phyloP scores from a whole-genome alignment of 371 early-diverging fungal species.

The Lichtheimia hyalospora region DNA sequence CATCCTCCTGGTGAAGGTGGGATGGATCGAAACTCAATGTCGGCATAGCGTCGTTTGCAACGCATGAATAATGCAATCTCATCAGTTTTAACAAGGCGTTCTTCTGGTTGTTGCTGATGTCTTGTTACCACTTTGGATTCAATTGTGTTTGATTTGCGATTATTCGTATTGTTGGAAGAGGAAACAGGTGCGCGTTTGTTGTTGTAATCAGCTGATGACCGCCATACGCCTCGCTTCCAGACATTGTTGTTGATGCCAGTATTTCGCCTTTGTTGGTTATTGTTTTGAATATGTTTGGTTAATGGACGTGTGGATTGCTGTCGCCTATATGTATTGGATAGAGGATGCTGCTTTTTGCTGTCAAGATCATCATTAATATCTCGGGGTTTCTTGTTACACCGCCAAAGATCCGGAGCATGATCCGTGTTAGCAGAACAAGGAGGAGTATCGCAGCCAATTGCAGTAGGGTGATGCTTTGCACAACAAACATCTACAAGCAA shows the following conservation, averaged over 20 bases:
- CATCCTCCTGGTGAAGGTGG: conserved; percentile 27
- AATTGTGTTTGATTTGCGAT: background rate
- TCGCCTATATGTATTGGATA: background rate
- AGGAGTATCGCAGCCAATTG: too few species aligned
- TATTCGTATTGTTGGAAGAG: background rate
- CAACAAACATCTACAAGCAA: too few species aligned
- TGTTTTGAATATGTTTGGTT: background rate
- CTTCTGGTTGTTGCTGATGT: conserved; percentile 6
- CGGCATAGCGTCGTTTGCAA: conserved; percentile 19
- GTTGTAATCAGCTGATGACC: conserved; percentile 9
- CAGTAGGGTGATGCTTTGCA: too few species aligned
- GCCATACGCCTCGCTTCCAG: background rate
- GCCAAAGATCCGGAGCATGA: conserved; percentile 5
- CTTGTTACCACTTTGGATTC: background rate
- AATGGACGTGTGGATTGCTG: background rate
- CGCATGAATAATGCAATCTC: conserved; percentile 31
- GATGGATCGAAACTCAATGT: conserved; percentile 18
- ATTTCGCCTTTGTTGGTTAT: background rate
- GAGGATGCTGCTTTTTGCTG: background rate
- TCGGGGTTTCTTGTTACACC: background rate
- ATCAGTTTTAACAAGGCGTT: conserved; percentile 14
- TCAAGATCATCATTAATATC: conserved; percentile 2
- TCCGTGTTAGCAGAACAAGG: background rate
- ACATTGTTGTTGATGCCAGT: background rate
- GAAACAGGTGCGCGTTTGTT: conserved; percentile 15